phyloP scores from a whole-genome alignment of 345 rosid genomes.

The Populus simonii region DNA sequence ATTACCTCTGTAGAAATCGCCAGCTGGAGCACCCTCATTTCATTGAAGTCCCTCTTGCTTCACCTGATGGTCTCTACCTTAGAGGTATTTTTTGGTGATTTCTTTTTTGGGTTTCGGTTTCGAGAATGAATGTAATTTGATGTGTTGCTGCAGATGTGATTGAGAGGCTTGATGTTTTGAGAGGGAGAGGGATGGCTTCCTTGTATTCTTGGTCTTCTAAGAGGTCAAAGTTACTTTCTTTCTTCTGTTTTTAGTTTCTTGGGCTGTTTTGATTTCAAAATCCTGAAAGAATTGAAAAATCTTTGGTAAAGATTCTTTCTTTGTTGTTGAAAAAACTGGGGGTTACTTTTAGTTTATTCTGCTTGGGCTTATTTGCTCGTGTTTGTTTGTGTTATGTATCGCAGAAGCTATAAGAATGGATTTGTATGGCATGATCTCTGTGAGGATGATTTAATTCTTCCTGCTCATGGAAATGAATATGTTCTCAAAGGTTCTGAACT shows the following conservation, averaged over 20 bases:
- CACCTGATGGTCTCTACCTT: slow-evolving; percentile 71
- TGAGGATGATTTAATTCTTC: slow-evolving; percentile 80
- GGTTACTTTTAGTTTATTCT: background rate
- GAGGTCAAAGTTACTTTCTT: slow-evolving; percentile 39
- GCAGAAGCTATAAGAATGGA: slow-evolving; percentile 95
- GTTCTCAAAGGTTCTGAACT: slow-evolving; percentile 95
- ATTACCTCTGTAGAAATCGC: slow-evolving; percentile 81
- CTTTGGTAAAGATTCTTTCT: background rate
- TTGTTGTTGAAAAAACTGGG: background rate
- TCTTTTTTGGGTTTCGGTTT: background rate
- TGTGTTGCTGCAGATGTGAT: slow-evolving; percentile 57
- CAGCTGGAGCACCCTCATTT: slow-evolving; percentile 99
- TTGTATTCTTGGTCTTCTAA: slow-evolving; percentile 93
- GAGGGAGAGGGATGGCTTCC: slow-evolving; percentile 95
- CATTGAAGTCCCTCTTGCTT: slow-evolving; percentile 77
- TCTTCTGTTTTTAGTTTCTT: background rate
- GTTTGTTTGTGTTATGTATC: background rate
- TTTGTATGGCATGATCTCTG: slow-evolving; percentile 95
- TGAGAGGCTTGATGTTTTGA: slow-evolving; percentile 76
- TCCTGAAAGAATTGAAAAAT: background rate
- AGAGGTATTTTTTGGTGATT: slow-evolving; percentile 44
- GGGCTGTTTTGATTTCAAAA: background rate
- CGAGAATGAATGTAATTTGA: background rate
- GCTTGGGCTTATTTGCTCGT: background rate
- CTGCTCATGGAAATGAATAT: slow-evolving; percentile 84